Conservation (phyloP, 192 early-diverging fungal genomes). For the Pecoramyces ruminantium region DNA sequence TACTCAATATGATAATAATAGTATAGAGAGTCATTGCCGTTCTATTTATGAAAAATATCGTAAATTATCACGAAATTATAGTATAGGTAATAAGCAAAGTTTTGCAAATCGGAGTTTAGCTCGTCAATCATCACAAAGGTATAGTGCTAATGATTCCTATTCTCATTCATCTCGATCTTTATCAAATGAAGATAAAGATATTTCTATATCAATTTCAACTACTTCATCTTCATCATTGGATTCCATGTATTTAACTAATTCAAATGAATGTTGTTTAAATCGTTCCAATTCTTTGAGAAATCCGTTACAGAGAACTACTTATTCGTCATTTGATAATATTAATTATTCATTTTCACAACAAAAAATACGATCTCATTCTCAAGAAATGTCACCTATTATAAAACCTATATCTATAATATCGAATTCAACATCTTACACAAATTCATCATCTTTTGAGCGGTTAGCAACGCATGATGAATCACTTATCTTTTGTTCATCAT, state of each 20-base stretch:
- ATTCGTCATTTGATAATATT: not conserved
- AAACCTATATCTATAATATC: not conserved
- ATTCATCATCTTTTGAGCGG: not conserved
- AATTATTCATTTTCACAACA: not conserved
- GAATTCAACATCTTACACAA: not conserved
- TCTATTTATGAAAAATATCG: not conserved
- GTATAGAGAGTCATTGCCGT: not conserved
- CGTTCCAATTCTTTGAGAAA: not conserved
- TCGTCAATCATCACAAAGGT: not conserved
- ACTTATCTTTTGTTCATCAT: not conserved
- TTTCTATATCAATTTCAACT: not conserved
- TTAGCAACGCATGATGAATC: not conserved
- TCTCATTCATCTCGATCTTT: not conserved
- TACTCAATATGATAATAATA: not conserved
- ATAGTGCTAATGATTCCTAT: not conserved
- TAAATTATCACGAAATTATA: not conserved
- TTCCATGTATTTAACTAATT: not conserved
- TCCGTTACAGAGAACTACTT: not conserved
- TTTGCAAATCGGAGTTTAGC: not conserved
- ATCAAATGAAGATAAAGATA: not conserved
- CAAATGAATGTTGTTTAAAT: not conserved
- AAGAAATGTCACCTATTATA: not conserved
- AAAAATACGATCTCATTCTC: not conserved
- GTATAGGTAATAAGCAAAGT: not conserved
- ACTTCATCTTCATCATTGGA: not conserved